Base-by-base conservation (phyloP, 352 stramenopile species). In the Phytophthora quininea region DNA sequence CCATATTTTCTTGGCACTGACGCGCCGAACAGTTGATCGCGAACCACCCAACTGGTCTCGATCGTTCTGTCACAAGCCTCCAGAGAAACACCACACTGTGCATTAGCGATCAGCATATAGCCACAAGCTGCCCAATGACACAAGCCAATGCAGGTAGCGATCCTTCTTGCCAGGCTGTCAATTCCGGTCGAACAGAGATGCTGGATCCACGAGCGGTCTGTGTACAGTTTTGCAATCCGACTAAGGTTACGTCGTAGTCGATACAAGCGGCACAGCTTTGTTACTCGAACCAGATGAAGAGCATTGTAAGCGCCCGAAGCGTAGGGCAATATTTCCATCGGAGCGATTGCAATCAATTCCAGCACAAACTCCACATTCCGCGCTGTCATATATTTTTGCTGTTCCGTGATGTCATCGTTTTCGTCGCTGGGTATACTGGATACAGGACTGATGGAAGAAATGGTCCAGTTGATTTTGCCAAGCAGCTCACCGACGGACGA, bases 51-150 rank as follows among this genome's bases (percentile, higher is more conserved):
- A 37, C 76, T 88, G 5, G 80, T 81, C 37, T 88, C 73, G 1
- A 80, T 55, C 2, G 58, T 48, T 3, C 51, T 27, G 14, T 71
- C 54, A 33, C 86, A 93, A 27, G 69, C 52, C 38, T 84, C 72
- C 1, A 89, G 55, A 48, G 76, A 50, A 7, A 86, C n/a, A 0
- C 86, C 86, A 53, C 86, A 93, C n/a, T 79, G 66, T 4, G 54
- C n/a, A 47, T 92, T 80, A 0, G 74, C 81, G 27, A 91, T 70
- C 15, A 89, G 60, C 73, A 93, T 88, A 67, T 92, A 93, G 1
- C 71, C 79, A 27, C 81, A 91, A 2, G 82, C 80, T 19, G 78
- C 52, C 74, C 80, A 90, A 60, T 93, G 84, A 35, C 58, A 66
- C 15, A 84, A 33, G 2, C 71, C 38, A 1, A 74, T 32, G 9